These are phyloP conservation scores for Sungouiella thailandica DNA, from an alignment of 805 yeast species.

Conservation along the genomic window DNA sequence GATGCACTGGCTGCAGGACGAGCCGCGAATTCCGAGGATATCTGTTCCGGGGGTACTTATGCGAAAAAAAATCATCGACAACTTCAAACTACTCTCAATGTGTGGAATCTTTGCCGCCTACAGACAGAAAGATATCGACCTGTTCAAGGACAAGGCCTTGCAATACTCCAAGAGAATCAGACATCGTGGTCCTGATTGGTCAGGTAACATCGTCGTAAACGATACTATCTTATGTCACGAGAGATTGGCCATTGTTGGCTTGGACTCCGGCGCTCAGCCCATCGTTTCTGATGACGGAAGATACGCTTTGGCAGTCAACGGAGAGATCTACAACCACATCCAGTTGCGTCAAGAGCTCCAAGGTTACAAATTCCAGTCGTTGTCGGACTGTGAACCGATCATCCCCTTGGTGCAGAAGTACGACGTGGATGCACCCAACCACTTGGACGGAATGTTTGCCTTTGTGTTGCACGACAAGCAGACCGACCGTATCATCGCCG, in stretches of 20 bases:
- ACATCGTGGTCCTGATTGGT: constrained; percentile 99
- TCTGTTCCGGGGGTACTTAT: too few species aligned
- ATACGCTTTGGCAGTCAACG: constrained; percentile 82
- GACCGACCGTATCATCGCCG: constrained; percentile 86
- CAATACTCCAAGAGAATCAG: constrained; percentile 89
- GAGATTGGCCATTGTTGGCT: constrained; percentile 95
- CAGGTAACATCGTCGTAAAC: constrained; percentile 80
- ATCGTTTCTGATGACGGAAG: constrained; percentile 75
- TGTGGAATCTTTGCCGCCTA: constrained; percentile 98
- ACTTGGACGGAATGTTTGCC: constrained; percentile 98
- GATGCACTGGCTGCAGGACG: too few species aligned
- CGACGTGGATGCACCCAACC: constrained; percentile 84
- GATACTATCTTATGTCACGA: constrained; percentile 92
- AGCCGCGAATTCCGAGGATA: too few species aligned
- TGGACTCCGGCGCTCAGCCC: constrained; percentile 98
- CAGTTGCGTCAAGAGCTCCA: constrained; percentile 70
- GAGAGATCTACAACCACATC: constrained; percentile 97
- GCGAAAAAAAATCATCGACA: background rate
- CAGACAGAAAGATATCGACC: constrained; percentile 72
- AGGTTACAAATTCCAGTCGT: constrained; percentile 75
- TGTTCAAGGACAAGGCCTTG: constrained; percentile 82
- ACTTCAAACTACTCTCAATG: constrained; percentile 41
- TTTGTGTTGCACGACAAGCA: constrained; percentile 84
- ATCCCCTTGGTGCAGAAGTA: constrained; percentile 87
- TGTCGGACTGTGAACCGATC: constrained; percentile 96